Conservation (phyloP, 2,329 filamentous ascomycete genomes). For the Phialophora tarda region DNA sequence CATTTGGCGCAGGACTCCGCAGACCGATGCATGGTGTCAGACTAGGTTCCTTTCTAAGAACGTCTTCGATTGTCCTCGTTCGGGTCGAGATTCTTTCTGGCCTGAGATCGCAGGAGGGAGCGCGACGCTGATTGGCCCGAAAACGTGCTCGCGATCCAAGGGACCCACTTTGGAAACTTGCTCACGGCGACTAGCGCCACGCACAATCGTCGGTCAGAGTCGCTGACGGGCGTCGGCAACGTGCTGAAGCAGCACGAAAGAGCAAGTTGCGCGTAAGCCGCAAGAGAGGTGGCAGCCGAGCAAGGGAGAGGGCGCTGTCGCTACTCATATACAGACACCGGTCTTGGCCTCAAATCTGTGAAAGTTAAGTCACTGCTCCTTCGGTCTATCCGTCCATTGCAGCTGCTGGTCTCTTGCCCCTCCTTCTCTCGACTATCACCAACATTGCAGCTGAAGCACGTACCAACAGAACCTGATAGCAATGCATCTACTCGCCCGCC, state of each 20-base stretch:
- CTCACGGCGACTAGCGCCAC: conserved; percentile 21
- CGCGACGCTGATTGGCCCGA: conserved; percentile 10
- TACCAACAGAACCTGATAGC: background rate
- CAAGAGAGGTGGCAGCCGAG: background rate
- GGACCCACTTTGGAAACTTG: conserved; percentile 26
- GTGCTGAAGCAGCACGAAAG: background rate
- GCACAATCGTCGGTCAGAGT: conserved; percentile 5
- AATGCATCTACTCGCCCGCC: conserved; percentile 18
- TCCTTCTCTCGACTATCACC: background rate
- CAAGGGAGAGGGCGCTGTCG: background rate
- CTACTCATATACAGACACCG: conserved; percentile 1
- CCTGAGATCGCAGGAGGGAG: background rate
- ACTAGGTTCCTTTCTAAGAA: background rate
- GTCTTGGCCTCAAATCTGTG: conserved; percentile 9
- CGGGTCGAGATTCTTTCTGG: background rate
- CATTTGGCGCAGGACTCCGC: background rate
- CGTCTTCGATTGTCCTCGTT: background rate
- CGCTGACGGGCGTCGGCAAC: background rate
- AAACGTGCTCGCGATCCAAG: conserved; percentile 22
- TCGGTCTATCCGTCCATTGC: background rate
- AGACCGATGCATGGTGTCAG: conserved; percentile 1
- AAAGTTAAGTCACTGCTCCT: background rate
- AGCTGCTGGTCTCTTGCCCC: background rate
- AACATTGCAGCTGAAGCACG: background rate
- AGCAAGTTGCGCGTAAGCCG: conserved; percentile 2